Evolutionary conservation across 768 basidiomycete genomes (phyloP).

Genomic region (Clitopilus passeckerianus): DNA sequence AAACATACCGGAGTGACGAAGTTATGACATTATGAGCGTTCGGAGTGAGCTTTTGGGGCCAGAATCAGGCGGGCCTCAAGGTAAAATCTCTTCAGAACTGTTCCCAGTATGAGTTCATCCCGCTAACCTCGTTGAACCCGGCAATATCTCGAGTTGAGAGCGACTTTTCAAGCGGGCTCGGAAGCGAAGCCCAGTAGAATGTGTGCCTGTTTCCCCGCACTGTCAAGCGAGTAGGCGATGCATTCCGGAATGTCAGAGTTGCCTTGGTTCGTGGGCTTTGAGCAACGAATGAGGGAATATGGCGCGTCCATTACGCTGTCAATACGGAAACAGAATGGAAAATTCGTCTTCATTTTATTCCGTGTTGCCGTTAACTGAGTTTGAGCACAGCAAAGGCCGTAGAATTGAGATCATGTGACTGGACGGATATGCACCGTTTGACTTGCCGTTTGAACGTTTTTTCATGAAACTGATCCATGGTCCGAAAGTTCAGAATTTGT

Average conservation of each 20-base stretch:
- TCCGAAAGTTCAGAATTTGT: conserved; percentile 5
- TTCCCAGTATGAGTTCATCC: background rate
- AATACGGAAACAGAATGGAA: background rate
- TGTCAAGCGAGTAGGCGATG: background rate
- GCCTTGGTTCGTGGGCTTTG: background rate
- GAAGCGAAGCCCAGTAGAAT: background rate
- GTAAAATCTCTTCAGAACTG: too few species aligned
- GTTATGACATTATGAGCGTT: background rate
- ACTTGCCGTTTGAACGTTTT: background rate
- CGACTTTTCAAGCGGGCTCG: background rate
- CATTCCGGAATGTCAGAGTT: background rate
- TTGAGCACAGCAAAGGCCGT: background rate
- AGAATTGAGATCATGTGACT: background rate
- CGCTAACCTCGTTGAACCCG: background rate
- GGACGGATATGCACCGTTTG: background rate
- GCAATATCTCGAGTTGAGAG: background rate
- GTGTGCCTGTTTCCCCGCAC: background rate
- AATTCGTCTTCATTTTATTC: background rate
- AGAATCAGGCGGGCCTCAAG: too few species aligned
- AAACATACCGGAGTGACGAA: background rate
- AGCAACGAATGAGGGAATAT: background rate
- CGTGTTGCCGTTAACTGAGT: background rate
- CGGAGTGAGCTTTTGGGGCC: too few species aligned
- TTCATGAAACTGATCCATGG: conserved; percentile 15
- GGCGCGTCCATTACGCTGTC: background rate